phyloP scores from a whole-genome alignment of 2,329 filamentous ascomycete species.

The Hymenoscyphus infarciens region DNA sequence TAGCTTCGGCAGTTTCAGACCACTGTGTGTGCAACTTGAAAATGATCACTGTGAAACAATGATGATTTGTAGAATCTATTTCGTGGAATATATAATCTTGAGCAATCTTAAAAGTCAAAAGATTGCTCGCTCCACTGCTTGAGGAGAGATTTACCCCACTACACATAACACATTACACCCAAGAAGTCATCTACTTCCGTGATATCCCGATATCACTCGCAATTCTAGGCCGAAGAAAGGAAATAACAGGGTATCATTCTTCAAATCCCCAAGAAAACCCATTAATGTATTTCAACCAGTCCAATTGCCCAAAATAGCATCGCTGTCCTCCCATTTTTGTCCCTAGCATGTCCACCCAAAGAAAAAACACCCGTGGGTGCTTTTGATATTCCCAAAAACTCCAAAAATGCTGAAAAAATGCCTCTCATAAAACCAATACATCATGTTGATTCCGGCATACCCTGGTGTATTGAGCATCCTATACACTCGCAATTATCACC shows the following conservation, averaged over 20 bases:
- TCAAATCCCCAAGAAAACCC: background rate
- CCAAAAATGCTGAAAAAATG: background rate
- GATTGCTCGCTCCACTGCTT: no score
- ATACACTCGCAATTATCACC: constrained; percentile 57
- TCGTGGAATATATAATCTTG: no score
- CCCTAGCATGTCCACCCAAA: background rate
- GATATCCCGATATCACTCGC: constrained; percentile 26
- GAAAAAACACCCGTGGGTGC: background rate
- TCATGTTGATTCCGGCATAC: background rate
- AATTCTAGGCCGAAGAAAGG: background rate
- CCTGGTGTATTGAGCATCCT: constrained; percentile 47
- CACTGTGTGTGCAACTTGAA: no score
- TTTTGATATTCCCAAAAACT: background rate
- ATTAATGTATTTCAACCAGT: background rate
- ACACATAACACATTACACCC: background rate
- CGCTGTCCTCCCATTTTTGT: background rate
- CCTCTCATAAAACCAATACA: background rate
- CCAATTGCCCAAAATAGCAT: background rate
- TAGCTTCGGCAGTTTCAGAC: no score
- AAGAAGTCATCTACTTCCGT: background rate
- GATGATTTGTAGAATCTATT: no score
- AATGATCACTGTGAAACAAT: no score
- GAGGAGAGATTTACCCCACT: background rate
- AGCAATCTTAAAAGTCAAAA: no score
- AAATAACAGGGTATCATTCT: background rate